Base-by-base conservation (phyloP, 805 yeast species). In the Saturnispora mendoncae region DNA sequence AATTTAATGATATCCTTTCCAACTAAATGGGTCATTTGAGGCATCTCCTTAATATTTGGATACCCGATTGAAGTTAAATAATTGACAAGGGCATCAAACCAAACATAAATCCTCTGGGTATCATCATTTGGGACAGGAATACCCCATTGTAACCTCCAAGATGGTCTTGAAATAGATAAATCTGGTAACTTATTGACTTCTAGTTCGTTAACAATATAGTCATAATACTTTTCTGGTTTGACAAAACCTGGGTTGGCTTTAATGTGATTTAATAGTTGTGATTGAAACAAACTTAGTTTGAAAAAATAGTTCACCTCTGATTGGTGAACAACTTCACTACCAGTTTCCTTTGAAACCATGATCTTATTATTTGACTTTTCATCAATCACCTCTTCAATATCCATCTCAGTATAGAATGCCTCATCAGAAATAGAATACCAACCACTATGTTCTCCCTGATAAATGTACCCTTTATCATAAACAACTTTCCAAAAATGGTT, bases 361-460 rank as follows among this genome's bases (percentile, higher is more conserved):
- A 46, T 53, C 33, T 34, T 38, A 24, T 52, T 45, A 4, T 64
- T 66, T 48, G 67, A 54, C 12, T 51, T 49, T 14, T 57, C 55
- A 45, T 58, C 51, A 41, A 53, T 52, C 8, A 59, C 38, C 18
- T 67, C 69, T 41, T 68, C 72, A 20, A 85, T 76, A 57, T 87
- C 95, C 2, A 75, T 61, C 46, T 80, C 94, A 0, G 97, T 84
- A 53, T 85, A 90, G 54, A 92, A 92, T 2, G 96, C 82, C 61
- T 92, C 98, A 56, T 92, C 98, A 37, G 94, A 81, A 6, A 90
- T 67, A 6, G 94, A 84, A 56, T 92, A 92, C 97, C 97, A 92
- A 2, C 98, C 98, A 37, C 74, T 61, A 57, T 92, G 98, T 24
- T 71, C 65, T 6, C 95, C 96, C 55, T 80, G 74, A 56, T 86